These are phyloP conservation scores for Penicillium cataractarum DNA, from an alignment of 495 filamentous ascomycete species.

Conservation along the genomic window DNA sequence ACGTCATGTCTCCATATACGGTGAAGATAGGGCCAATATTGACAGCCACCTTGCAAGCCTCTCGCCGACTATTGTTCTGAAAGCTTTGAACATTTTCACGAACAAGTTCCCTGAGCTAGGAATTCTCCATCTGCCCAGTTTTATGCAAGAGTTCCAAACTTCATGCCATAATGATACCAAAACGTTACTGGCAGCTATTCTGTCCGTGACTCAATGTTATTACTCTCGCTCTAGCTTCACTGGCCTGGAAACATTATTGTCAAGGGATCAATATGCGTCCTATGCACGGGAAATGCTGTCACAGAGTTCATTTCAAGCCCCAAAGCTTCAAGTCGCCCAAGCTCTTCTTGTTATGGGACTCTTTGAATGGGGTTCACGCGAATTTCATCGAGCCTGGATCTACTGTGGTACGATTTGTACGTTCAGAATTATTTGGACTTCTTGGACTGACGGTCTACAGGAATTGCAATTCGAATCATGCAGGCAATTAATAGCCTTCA, in stretches of 20 bases:
- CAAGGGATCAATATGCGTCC: constrained; percentile 18
- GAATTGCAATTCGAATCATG: constrained; percentile 27
- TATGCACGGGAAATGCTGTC: constrained; percentile 24
- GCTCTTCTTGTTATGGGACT: constrained; percentile 24
- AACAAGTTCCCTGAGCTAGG: constrained; percentile 27
- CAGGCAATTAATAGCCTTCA: constrained; percentile 25
- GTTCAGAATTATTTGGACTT: neutral
- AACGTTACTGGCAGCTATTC: constrained; percentile 17
- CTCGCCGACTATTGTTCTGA: constrained; percentile 13
- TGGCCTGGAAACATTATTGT: constrained; percentile 8
- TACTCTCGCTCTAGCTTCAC: constrained; percentile 4
- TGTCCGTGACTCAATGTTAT: constrained; percentile 14
- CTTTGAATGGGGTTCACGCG: constrained; percentile 29
- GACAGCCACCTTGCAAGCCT: constrained; percentile 14
- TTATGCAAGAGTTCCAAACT: constrained; percentile 21
- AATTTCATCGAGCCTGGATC: constrained; percentile 30
- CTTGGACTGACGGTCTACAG: constrained; percentile 7
- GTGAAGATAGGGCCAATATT: neutral
- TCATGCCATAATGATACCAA: constrained; percentile 11
- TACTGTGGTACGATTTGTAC: constrained; percentile 22
- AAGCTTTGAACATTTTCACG: constrained; percentile 24
- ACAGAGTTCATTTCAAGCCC: constrained; percentile 16
- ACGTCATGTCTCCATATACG: neutral
- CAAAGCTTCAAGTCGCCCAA: constrained; percentile 24
- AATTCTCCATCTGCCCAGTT: constrained; percentile 18